Conservation (phyloP, 306 rosid genomes). For the Casuarina glauca region DNA sequence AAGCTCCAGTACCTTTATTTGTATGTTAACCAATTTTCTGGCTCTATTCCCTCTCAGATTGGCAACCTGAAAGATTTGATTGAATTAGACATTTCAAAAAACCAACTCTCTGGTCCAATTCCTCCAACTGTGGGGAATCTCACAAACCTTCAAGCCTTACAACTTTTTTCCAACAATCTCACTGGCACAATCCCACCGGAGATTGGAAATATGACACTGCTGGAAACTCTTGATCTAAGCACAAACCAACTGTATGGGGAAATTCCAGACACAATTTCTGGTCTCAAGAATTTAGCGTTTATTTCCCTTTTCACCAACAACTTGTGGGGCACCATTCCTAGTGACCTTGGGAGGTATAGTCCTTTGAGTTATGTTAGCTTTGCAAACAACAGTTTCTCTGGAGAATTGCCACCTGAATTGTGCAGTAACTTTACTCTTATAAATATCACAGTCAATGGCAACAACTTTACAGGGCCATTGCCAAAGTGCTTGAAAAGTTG, state of each 20-base stretch:
- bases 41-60: slow-evolving; percentile 37
- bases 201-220: slow-evolving; percentile 50
- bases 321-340: slow-evolving; percentile 50
- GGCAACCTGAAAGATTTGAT: slow-evolving; percentile 22
- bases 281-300: slow-evolving; percentile 13
- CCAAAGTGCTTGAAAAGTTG: slow-evolving; percentile 63
- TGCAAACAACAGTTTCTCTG: slow-evolving; percentile 63
- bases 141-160: slow-evolving; percentile 29
- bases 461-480: slow-evolving; percentile 56
- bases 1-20: slow-evolving; percentile 34
- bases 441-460: slow-evolving; percentile 29
- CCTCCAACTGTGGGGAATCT: slow-evolving; percentile 29
- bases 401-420: slow-evolving; percentile 60
- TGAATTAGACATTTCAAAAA: slow-evolving; percentile 41
- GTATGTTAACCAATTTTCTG: slow-evolving; percentile 33
- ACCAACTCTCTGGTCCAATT: slow-evolving; percentile 43
- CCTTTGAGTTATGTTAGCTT: slow-evolving; percentile 43
- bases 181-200: slow-evolving; percentile 13
- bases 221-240: slow-evolving; percentile 42
- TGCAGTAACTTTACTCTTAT: slow-evolving; percentile 39
- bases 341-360: slow-evolving; percentile 5
- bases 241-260: not conserved
- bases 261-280: slow-evolving; percentile 45
- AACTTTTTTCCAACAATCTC: slow-evolving; percentile 44
- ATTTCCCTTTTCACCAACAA: slow-evolving; percentile 59